Percentiles rank a stretch among this genome's conserved stretches.
Conservation (phyloP, 148 eudicot genomes). For the Vaccinium corymbosum region DNA sequence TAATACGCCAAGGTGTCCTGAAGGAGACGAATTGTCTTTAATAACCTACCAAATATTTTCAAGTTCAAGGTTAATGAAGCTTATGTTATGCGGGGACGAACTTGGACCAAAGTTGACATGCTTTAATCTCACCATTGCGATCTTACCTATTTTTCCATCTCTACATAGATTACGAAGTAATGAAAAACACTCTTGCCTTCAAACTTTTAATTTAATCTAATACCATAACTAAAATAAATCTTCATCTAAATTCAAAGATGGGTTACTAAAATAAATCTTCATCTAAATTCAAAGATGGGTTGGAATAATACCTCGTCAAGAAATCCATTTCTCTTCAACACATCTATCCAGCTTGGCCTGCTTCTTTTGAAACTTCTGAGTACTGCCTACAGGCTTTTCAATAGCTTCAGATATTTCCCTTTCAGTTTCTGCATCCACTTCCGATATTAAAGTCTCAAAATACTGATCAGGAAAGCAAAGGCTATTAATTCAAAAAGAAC, state of each 20-base stretch:
- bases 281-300: not conserved
- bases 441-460: conserved; percentile 72
- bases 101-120: no score
- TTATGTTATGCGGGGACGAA: no score
- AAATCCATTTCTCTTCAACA: conserved; percentile 64
- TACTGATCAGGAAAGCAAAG: conserved; percentile 44
- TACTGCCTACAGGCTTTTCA: conserved; percentile 50
- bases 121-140: no score
- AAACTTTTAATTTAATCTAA: not conserved
- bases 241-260: not conserved
- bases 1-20: no score
- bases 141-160: no score
- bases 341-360: conserved; percentile 68
- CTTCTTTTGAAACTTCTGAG: conserved; percentile 63
- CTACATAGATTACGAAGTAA: no score
- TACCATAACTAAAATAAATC: not conserved
- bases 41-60: no score
- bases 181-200: not conserved
- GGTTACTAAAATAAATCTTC: not conserved
- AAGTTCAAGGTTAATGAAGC: no score
- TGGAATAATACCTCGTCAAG: conserved; percentile 46
- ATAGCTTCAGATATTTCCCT: conserved; percentile 52
- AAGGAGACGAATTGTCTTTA: no score
- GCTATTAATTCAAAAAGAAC: conserved; percentile 3
- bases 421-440: conserved; percentile 72